These are phyloP conservation scores for Mollisiaceae sp. DNA, from an alignment of 2,329 filamentous ascomycete species.

Conservation along the genomic window DNA sequence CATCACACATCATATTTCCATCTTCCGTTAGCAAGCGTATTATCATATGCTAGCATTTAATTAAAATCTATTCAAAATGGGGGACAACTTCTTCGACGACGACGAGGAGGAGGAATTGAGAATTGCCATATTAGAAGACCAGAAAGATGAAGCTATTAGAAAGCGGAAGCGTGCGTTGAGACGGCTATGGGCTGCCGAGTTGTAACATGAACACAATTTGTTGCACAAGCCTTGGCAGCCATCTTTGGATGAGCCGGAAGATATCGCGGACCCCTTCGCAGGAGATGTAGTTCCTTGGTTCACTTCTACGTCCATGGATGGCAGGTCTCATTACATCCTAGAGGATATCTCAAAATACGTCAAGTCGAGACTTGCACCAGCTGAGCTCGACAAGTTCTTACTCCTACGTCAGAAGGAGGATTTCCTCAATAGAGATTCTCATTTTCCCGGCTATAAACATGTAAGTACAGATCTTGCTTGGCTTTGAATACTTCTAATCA, in stretches of 20 bases:
- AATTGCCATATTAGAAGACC: no score
- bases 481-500: neutral
- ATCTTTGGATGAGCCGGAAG: neutral
- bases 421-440: neutral
- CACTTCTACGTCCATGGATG: neutral
- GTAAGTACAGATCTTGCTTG: neutral
- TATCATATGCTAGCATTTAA: neutral
- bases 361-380: neutral
- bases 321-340: neutral
- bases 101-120: no score
- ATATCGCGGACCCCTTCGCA: neutral
- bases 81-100: no score
- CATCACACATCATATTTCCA: neutral
- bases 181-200: neutral
- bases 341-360: conserved; percentile 10
- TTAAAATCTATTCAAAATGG: neutral
- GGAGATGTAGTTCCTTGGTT: neutral
- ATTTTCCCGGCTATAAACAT: neutral
- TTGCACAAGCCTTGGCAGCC: neutral
- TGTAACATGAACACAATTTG: neutral
- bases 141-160: neutral
- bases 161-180: neutral
- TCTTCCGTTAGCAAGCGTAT: neutral
- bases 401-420: neutral
- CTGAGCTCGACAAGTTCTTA: neutral